Evolutionary conservation across 805 yeast species (phyloP).

Genomic region (Kluyveromyces lactis): DNA sequence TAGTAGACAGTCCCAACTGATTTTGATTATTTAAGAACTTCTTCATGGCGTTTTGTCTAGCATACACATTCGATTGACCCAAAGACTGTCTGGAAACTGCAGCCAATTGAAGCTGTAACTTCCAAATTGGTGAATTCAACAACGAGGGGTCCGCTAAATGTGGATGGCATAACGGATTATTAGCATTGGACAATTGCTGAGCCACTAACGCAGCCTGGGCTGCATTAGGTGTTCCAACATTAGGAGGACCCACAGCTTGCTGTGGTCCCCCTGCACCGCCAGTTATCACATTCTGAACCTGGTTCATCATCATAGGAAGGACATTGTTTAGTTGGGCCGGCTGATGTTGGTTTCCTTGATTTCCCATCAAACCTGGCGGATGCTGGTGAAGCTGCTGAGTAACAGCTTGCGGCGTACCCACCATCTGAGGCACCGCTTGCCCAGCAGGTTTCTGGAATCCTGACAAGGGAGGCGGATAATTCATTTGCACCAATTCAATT

Average conservation of each 20-base stretch:
- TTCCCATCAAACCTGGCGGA: constrained; percentile 4
- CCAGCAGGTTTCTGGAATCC: constrained; percentile 5
- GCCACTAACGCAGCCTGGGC: constrained; percentile 4
- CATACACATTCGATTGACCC: constrained; percentile 31
- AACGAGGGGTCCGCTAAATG: constrained; percentile 27
- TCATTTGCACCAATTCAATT: not conserved
- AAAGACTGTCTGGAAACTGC: constrained; percentile 26
- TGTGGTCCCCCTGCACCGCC: constrained; percentile 1
- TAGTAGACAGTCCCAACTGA: constrained; percentile 3
- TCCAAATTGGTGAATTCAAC: constrained; percentile 29
- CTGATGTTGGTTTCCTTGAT: constrained; percentile 1
- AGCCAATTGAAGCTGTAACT: constrained; percentile 28
- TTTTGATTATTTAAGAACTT: constrained; percentile 24
- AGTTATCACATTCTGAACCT: not conserved
- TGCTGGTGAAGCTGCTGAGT: constrained; percentile 3
- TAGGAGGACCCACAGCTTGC: constrained; percentile 6
- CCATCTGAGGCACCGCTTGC: constrained; percentile 6
- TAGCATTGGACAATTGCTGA: constrained; percentile 14
- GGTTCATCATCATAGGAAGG: not conserved
- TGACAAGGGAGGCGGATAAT: constrained; percentile 5
- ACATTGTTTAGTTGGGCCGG: not conserved
- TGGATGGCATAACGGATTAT: constrained; percentile 29
- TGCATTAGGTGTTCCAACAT: constrained; percentile 8
- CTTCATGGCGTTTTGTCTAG: constrained; percentile 32
- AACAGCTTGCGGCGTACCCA: constrained; percentile 3